A percentile compares a stretch with the other conserved stretches of the same genome.
These are phyloP conservation scores for Tuber microsphaerosporum DNA, from an alignment of 495 filamentous ascomycete genomes.

Conservation along the genomic window DNA sequence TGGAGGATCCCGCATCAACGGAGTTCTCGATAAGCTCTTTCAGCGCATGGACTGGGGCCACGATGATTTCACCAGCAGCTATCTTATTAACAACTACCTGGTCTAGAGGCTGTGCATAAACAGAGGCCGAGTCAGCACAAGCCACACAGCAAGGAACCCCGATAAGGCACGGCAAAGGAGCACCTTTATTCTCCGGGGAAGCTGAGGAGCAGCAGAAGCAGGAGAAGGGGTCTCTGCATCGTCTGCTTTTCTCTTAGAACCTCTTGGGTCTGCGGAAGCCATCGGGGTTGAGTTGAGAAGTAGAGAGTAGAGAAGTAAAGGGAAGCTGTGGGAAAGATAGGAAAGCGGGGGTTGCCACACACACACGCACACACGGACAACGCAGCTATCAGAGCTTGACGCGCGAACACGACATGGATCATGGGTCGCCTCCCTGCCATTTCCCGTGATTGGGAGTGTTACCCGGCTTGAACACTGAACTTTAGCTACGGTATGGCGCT, in stretches of 20 bases:
- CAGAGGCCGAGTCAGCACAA: slow-evolving; percentile 18
- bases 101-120: slow-evolving; percentile 62
- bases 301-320: slow-evolving; percentile 11
- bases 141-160: slow-evolving; percentile 9
- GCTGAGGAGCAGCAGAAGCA: slow-evolving; percentile 11
- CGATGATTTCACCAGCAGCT: slow-evolving; percentile 97
- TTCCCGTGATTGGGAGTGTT: slow-evolving; percentile 11
- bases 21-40: slow-evolving; percentile 98
- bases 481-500: neutral
- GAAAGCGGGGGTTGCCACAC: slow-evolving; percentile 4
- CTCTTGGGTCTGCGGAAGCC: slow-evolving; percentile 24
- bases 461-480: slow-evolving; percentile 10
- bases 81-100: slow-evolving; percentile 98
- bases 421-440: slow-evolving; percentile 15
- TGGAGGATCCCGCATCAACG: slow-evolving; percentile 90
- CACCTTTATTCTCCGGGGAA: slow-evolving; percentile 44
- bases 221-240: slow-evolving; percentile 26
- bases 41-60: slow-evolving; percentile 90
- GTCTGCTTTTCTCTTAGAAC: slow-evolving; percentile 43
- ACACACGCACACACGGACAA: slow-evolving; percentile 7
- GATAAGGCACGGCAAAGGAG: slow-evolving; percentile 11
- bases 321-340: slow-evolving; percentile 18
- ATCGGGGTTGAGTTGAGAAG: slow-evolving; percentile 18
- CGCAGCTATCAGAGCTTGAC: slow-evolving; percentile 17
- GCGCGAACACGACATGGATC: slow-evolving; percentile 27